phyloP scores from a whole-genome alignment of 208 protist species.

The Acanthamoeba sp. region DNA sequence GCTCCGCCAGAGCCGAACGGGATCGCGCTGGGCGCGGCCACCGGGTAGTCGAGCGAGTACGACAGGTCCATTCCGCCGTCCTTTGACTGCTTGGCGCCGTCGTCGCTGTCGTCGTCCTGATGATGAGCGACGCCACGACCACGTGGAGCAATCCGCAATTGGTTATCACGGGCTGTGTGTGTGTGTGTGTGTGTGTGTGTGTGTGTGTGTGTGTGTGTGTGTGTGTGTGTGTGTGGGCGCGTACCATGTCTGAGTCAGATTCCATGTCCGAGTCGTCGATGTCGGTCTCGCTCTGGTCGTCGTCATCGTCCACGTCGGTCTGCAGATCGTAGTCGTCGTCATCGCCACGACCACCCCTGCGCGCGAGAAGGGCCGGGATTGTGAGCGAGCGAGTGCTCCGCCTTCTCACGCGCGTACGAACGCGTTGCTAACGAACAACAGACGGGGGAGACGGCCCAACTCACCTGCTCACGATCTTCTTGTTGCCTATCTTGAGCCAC shows the following conservation, averaged over 20 bases:
- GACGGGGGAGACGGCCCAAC: neutral
- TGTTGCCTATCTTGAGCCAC: slow-evolving; percentile 67
- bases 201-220: neutral
- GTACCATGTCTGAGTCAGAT: slow-evolving; percentile 39
- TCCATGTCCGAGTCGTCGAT: slow-evolving; percentile 56
- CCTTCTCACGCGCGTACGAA: too few species aligned
- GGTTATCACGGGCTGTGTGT: too few species aligned
- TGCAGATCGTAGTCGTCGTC: slow-evolving; percentile 67
- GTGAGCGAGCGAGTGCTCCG: neutral
- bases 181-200: too few species aligned
- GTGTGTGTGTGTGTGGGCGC: neutral
- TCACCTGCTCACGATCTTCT: slow-evolving; percentile 61
- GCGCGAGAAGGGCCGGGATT: neutral
- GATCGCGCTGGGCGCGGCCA: neutral
- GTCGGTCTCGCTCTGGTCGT: slow-evolving; percentile 24
- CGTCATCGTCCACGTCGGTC: slow-evolving; percentile 31
- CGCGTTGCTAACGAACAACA: too few species aligned
- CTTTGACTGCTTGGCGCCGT: slow-evolving; percentile 2
- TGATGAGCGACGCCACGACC: neutral
- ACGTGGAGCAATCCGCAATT: neutral
- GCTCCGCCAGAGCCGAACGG: neutral
- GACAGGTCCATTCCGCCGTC: neutral
- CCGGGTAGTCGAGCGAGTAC: slow-evolving; percentile 70
- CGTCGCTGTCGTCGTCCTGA: neutral
- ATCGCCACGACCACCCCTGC: neutral